Conservation (phyloP, 805 yeast genomes). For the Spathaspora boniae region DNA sequence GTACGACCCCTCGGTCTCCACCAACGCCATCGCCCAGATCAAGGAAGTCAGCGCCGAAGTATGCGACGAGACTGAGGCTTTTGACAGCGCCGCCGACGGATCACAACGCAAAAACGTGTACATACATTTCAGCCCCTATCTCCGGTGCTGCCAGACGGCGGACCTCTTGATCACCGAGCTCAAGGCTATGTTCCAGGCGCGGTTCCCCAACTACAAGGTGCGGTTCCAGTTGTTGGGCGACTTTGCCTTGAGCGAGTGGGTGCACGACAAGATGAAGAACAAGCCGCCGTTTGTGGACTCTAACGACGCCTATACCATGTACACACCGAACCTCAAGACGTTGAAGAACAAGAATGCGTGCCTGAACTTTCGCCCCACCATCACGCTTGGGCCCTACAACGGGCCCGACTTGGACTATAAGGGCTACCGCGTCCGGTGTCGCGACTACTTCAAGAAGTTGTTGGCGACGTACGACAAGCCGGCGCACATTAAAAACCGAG, state of each 20-base stretch:
- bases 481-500: constrained; percentile 25
- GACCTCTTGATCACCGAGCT: constrained; percentile 33
- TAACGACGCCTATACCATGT: constrained; percentile 44
- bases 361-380: constrained; percentile 41
- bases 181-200: constrained; percentile 17
- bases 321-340: constrained; percentile 38
- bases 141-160: constrained; percentile 43
- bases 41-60: constrained; percentile 28
- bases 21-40: constrained; percentile 24
- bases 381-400: constrained; percentile 40
- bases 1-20: constrained; percentile 38
- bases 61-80: constrained; percentile 15
- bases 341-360: constrained; percentile 30
- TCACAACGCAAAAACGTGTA: constrained; percentile 27
- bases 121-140: constrained; percentile 41
- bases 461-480: constrained; percentile 42
- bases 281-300: constrained; percentile 42
- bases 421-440: constrained; percentile 37
- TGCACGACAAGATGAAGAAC: constrained; percentile 40
- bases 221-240: constrained; percentile 40
- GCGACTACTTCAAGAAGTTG: constrained; percentile 36
- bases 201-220: constrained; percentile 27
- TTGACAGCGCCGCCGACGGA: constrained; percentile 6
- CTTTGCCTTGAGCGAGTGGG: constrained; percentile 45
- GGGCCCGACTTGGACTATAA: constrained; percentile 38